Conservation (phyloP, 192 early-diverging fungal species). For the Coemansia sp. region DNA sequence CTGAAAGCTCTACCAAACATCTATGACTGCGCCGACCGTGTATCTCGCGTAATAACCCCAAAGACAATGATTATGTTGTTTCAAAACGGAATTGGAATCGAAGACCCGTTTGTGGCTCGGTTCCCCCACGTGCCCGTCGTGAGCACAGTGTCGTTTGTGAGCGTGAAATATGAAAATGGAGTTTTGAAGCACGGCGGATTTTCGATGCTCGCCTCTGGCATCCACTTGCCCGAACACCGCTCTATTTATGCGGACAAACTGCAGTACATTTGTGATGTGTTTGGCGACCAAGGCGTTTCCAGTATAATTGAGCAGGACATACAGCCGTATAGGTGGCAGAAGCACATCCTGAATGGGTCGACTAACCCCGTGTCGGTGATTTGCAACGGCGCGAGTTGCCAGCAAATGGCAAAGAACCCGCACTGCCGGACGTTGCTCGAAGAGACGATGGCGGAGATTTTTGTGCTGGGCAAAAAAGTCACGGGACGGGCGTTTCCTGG, state of each 20-base stretch:
- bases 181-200: constrained; percentile 45
- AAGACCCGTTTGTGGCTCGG: constrained; percentile 30
- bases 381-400: constrained; percentile 40
- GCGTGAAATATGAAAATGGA: constrained; percentile 34
- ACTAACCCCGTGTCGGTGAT: constrained; percentile 53
- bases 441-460: constrained; percentile 49
- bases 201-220: constrained; percentile 39
- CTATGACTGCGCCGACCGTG: constrained; percentile 39
- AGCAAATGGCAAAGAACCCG: constrained; percentile 38
- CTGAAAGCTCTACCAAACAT: constrained; percentile 52
- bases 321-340: constrained; percentile 55
- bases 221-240: constrained; percentile 11
- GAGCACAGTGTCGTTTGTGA: constrained; percentile 46
- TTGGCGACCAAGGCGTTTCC: constrained; percentile 35
- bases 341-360: constrained; percentile 48
- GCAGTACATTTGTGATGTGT: constrained; percentile 19
- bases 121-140: constrained; percentile 29
- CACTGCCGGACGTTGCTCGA: constrained; percentile 32
- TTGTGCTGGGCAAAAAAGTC: constrained; percentile 37
- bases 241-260: constrained; percentile 5
- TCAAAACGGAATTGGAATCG: constrained; percentile 48
- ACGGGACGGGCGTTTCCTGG: constrained; percentile 42
- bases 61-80: constrained; percentile 40
- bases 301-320: constrained; percentile 44
- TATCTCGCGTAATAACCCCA: constrained; percentile 15